phyloP scores from a whole-genome alignment of 2,329 filamentous ascomycete species.

The Ceratocystis smalleyi region DNA sequence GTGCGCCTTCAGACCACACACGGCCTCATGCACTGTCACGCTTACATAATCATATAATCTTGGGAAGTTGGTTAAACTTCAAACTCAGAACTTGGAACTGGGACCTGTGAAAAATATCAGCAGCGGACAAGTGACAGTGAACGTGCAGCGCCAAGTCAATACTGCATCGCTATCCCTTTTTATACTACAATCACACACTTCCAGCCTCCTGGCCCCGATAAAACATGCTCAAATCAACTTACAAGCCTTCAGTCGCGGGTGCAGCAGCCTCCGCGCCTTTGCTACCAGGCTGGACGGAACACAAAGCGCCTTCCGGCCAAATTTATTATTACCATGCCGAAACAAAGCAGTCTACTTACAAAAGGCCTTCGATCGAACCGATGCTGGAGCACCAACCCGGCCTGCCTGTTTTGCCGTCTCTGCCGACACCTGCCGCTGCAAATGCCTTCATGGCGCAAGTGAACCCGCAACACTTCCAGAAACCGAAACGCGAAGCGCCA shows the following conservation, averaged over 20 bases:
- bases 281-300: slow-evolving; percentile 77
- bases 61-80: neutral
- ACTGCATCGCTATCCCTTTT: neutral
- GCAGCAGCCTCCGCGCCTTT: slow-evolving; percentile 37
- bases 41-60: neutral
- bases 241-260: slow-evolving; percentile 39
- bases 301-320: slow-evolving; percentile 76
- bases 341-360: slow-evolving; percentile 79
- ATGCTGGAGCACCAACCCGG: neutral
- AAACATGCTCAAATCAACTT: slow-evolving; percentile 61
- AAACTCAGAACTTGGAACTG: too few relatives aligned
- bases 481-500: slow-evolving; percentile 29
- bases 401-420: slow-evolving; percentile 16
- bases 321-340: slow-evolving; percentile 73
- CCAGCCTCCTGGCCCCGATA: too few relatives aligned
- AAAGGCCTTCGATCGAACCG: slow-evolving; percentile 41
- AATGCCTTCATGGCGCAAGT: slow-evolving; percentile 46
- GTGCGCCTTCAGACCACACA: neutral
- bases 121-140: too few relatives aligned
- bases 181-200: neutral
- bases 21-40: neutral
- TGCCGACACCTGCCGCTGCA: slow-evolving; percentile 40
- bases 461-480: slow-evolving; percentile 27
- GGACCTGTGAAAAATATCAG: neutral
- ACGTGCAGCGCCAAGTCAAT: too few relatives aligned